A percentile compares a stretch with the other conserved stretches of the same genome.
phyloP scores from a whole-genome alignment of 202 grass and related monocot genomes.

The Schoenoplectus tabernaemontani region DNA sequence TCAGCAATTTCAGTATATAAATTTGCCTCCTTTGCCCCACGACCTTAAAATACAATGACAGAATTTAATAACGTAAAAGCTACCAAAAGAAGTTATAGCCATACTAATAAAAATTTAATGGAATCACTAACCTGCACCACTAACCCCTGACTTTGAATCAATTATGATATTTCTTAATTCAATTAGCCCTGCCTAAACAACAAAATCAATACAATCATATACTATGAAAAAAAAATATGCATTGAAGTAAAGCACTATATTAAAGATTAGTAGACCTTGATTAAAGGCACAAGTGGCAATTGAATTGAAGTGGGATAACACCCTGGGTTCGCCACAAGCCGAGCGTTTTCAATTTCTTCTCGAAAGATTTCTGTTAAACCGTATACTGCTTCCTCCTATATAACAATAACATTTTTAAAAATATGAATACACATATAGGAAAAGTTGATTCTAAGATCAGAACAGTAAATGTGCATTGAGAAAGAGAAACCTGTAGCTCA shows the following conservation, averaged over 20 bases:
- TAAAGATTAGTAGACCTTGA: slow-evolving; percentile 47
- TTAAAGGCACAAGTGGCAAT: slow-evolving; percentile 86
- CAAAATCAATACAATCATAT: slow-evolving; percentile 23
- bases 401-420: slow-evolving; percentile 15
- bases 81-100: not conserved
- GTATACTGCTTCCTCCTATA: slow-evolving; percentile 77
- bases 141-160: slow-evolving; percentile 98
- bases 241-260: not conserved
- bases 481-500: slow-evolving; percentile 56
- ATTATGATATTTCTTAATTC: slow-evolving; percentile 85
- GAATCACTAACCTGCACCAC: slow-evolving; percentile 61
- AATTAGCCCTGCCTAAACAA: slow-evolving; percentile 58
- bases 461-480: slow-evolving; percentile 11
- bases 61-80: slow-evolving; percentile 8
- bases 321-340: slow-evolving; percentile 88
- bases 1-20: slow-evolving; percentile 97
- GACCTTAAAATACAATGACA: slow-evolving; percentile 40
- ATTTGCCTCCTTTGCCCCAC: slow-evolving; percentile 97
- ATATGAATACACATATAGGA: slow-evolving; percentile 11
- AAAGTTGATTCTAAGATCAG: not conserved
- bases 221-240: not conserved
- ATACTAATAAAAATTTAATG: not conserved
- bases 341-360: slow-evolving; percentile 60
- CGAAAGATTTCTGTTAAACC: slow-evolving; percentile 78
- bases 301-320: slow-evolving; percentile 96